Evolutionary conservation across 1,139 yeast genomes (phyloP).

Genomic region (Chernovozyma sophiae-reginae): DNA sequence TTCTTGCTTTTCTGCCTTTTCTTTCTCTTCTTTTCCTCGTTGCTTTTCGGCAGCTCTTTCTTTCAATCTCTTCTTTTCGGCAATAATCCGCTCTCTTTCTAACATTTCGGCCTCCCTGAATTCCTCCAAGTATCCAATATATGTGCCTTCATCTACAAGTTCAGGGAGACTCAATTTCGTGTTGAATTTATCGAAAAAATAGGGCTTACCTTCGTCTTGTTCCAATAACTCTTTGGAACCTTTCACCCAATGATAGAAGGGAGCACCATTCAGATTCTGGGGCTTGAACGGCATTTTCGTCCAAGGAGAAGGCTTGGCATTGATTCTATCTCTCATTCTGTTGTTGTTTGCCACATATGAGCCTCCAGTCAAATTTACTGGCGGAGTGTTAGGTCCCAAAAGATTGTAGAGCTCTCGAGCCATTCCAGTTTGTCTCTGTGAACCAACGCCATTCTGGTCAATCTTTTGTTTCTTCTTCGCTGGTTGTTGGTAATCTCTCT

Average conservation of each 20-base stretch:
- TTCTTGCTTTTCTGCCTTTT: slow-evolving; percentile 7
- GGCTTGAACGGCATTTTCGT: slow-evolving; percentile 55
- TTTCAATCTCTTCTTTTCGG: slow-evolving; percentile 12
- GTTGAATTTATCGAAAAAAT: slow-evolving; percentile 73
- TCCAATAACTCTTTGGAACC: slow-evolving; percentile 56
- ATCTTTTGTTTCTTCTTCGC: slow-evolving; percentile 37
- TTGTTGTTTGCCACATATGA: slow-evolving; percentile 23
- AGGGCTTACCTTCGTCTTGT: slow-evolving; percentile 46
- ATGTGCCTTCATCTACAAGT: slow-evolving; percentile 64
- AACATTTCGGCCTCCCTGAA: slow-evolving; percentile 28
- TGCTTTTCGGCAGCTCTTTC: slow-evolving; percentile 22
- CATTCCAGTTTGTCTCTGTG: slow-evolving; percentile 66
- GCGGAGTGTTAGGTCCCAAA: slow-evolving; percentile 90
- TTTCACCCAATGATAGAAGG: slow-evolving; percentile 79
- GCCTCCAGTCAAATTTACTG: slow-evolving; percentile 57
- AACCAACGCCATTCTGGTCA: slow-evolving; percentile 10
- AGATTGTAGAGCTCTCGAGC: slow-evolving; percentile 85
- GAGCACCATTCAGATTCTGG: slow-evolving; percentile 47
- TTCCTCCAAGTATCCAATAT: slow-evolving; percentile 43
- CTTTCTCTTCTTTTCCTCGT: slow-evolving; percentile 13
- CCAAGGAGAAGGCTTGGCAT: slow-evolving; percentile 82
- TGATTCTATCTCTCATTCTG: slow-evolving; percentile 64
- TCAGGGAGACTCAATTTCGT: slow-evolving; percentile 66
- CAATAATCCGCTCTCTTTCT: slow-evolving; percentile 10
- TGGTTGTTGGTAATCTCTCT: slow-evolving; percentile 39